Base-by-base conservation (phyloP, 371 early-diverging fungal species). In the Circinella minor region DNA sequence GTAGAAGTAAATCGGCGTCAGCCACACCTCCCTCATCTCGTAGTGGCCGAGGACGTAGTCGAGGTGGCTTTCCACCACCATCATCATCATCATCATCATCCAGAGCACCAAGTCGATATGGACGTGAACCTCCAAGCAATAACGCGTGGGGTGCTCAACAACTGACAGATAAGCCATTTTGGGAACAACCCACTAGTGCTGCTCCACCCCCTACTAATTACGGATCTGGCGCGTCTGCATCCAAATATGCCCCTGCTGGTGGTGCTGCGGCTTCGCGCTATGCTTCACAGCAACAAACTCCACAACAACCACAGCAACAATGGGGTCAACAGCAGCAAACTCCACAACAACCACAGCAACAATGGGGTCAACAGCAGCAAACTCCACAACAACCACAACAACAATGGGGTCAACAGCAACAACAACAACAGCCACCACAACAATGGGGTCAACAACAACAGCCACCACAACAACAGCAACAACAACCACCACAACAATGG, bases 201-300 rank as follows among this genome's bases (percentile, higher is more conserved):
- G 18, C 27, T 46, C 43, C 20, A 27, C 51, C 18, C 11, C 57
- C 20, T 39, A 65, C 18, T 15, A 36, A 65, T 15, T 65, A 34
- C 27, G 49, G 51, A 8, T 1, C 68, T 13, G 67, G 60, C 13
- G 39, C 67, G 13, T 20, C 38, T 14, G 49, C 65, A n/a, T 65
- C 70, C 5, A 63, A 65, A 46, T 67, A 70, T 59, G 65, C 69
- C 11, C 51, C 47, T 63, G 76, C 76, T 9, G 67, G 72, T 2
- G 73, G 69, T 48, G 74, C 69, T 13, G 66, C 6, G 27, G 11
- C 47, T 18, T 38, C 63, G 5, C 55, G 36, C 5, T 46, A 18
- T 37, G 34, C 62, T 5, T 57, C 27, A 43, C 69, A 69, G 55
- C 57, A 17, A 20, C 63, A 62, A 57, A 46, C 63, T 57, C 55